Evolutionary conservation across 2,329 filamentous ascomycete genomes (phyloP).

Genomic region (Fusarium chlamydosporum): DNA sequence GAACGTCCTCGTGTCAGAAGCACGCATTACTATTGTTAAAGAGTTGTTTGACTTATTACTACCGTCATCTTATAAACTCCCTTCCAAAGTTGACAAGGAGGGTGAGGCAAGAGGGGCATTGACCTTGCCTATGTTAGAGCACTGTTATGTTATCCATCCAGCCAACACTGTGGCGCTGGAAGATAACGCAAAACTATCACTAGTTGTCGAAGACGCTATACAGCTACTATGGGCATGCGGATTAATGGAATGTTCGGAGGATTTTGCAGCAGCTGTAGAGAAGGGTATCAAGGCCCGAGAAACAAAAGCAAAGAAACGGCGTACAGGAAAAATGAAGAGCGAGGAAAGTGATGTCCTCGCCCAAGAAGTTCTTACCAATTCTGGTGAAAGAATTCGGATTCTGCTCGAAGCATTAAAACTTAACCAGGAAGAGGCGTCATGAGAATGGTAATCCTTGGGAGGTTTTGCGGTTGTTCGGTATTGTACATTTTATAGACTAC

Average conservation of each 20-base stretch:
- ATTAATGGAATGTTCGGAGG: slow-evolving; percentile 54
- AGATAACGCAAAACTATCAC: slow-evolving; percentile 80
- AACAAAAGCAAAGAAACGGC: slow-evolving; percentile 62
- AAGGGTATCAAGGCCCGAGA: slow-evolving; percentile 65
- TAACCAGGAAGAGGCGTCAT: slow-evolving; percentile 37
- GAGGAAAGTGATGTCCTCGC: slow-evolving; percentile 60
- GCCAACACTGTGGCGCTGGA: slow-evolving; percentile 72
- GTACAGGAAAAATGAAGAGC: slow-evolving; percentile 52
- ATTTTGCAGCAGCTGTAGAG: slow-evolving; percentile 59
- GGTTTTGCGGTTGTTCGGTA: slow-evolving; percentile 16
- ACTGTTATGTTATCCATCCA: slow-evolving; percentile 75
- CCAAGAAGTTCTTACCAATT: slow-evolving; percentile 60
- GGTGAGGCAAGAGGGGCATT: slow-evolving; percentile 58
- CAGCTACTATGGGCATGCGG: slow-evolving; percentile 63
- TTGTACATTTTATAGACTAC: slow-evolving; percentile 45
- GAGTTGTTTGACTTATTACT: slow-evolving; percentile 63
- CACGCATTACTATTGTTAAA: slow-evolving; percentile 62
- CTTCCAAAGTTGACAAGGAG: slow-evolving; percentile 57
- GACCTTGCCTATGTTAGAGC: slow-evolving; percentile 63
- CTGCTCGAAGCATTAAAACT: slow-evolving; percentile 57
- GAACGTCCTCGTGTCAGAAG: slow-evolving; percentile 55
- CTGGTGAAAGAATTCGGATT: slow-evolving; percentile 59
- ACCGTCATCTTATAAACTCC: slow-evolving; percentile 58
- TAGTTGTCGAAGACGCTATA: slow-evolving; percentile 76
- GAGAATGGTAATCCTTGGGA: slow-evolving; percentile 4